Conservation (phyloP, 129 eudicot species). For the Gnaphalium uliginosum region DNA sequence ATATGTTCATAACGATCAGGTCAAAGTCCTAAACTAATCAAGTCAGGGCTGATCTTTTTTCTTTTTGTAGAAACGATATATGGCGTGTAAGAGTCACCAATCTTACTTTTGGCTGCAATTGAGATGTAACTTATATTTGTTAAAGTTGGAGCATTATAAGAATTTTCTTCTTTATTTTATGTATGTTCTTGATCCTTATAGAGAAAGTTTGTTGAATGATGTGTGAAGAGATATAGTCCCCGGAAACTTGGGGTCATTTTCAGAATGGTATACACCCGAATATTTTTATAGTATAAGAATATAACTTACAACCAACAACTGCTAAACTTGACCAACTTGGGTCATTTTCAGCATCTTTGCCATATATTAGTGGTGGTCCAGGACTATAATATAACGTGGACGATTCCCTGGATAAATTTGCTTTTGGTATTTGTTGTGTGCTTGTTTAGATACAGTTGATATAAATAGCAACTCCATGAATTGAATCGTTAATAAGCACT, state of each 20-base stretch:
- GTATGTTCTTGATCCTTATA: conserved; percentile 20
- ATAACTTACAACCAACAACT: conserved; percentile 8
- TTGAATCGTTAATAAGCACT: conserved; percentile 32
- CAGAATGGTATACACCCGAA: not conserved
- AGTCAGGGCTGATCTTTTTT: conserved; percentile 2
- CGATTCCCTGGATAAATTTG: conserved; percentile 4
- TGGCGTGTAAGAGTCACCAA: not conserved
- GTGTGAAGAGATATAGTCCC: not conserved
- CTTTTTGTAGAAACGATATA: not conserved
- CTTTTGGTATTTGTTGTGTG: not conserved
- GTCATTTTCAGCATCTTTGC: conserved; percentile 23
- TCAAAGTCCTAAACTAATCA: conserved; percentile 22
- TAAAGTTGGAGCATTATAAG: conserved; percentile 19
- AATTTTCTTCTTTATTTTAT: not conserved
- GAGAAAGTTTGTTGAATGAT: conserved; percentile 3
- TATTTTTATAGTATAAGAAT: conserved; percentile 1
- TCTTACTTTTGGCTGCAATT: conserved; percentile 11
- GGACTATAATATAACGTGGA: not conserved
- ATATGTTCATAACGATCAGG: conserved; percentile 10
- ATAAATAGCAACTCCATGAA: conserved; percentile 13
- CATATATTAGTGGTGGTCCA: conserved; percentile 31
- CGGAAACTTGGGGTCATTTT: conserved; percentile 8
- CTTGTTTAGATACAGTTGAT: conserved; percentile 14
- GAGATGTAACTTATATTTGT: conserved; percentile 19
- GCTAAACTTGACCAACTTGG: conserved; percentile 8